A percentile compares a stretch with the other conserved stretches of the same genome.
phyloP scores from a whole-genome alignment of 306 rosid genomes.

The Prunus kanzakura region DNA sequence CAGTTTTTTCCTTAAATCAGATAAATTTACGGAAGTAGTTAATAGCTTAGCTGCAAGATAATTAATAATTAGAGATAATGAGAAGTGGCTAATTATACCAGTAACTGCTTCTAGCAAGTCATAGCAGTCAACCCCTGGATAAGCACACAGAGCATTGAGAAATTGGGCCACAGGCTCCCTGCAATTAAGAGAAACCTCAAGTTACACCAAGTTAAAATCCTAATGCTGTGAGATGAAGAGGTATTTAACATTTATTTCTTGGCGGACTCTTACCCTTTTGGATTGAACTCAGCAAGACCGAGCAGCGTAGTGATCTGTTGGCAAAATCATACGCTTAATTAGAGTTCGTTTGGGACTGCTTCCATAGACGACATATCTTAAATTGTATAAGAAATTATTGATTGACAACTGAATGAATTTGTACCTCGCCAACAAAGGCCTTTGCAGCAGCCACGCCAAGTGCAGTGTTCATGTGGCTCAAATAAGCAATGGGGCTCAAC shows the following conservation, averaged over 20 bases:
- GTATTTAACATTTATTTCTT: too few relatives aligned
- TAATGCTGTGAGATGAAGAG: too few relatives aligned
- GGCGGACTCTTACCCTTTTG: slow-evolving; percentile 45
- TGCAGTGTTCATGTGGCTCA: slow-evolving; percentile 67
- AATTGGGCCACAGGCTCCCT: slow-evolving; percentile 46
- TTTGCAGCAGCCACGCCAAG: slow-evolving; percentile 61
- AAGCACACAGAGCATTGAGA: slow-evolving; percentile 41
- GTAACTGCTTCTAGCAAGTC: slow-evolving; percentile 55
- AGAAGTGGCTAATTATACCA: slow-evolving; percentile 29
- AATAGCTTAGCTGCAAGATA: not conserved
- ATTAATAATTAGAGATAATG: not conserved
- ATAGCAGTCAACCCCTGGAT: slow-evolving; percentile 58
- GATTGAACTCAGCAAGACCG: slow-evolving; percentile 78
- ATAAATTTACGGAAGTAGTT: not conserved
- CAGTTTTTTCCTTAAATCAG: slow-evolving; percentile 60
- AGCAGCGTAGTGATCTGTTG: slow-evolving; percentile 43
- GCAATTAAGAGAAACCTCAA: slow-evolving; percentile 11
- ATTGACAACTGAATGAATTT: not conserved
- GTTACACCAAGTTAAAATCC: not conserved
- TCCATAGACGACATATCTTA: not conserved
- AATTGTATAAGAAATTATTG: not conserved
- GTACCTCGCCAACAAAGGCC: slow-evolving; percentile 66
- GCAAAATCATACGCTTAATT: not conserved
- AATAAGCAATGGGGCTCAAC: slow-evolving; percentile 76
- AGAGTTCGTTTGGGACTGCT: not conserved